A percentile compares a stretch with the other conserved stretches of the same genome.
Conservation (phyloP, 1,284 basidiomycete genomes). For the Malassezia slooffiae region DNA sequence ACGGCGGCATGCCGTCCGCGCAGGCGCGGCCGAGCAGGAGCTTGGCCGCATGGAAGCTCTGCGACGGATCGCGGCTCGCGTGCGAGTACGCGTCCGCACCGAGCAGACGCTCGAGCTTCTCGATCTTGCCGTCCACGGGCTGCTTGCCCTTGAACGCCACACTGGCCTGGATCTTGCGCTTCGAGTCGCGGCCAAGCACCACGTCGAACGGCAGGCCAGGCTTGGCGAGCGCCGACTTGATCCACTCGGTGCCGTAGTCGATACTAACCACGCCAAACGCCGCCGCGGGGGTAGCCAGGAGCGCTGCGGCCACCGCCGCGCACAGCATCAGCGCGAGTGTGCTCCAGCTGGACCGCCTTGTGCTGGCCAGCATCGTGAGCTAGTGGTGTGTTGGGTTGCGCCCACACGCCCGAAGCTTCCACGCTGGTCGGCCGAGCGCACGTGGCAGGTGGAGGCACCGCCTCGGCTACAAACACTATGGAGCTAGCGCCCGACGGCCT, state of each 20-base stretch:
- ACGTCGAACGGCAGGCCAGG: conserved; percentile 94
- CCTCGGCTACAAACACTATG: too few species aligned
- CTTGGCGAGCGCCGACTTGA: conserved; percentile 86
- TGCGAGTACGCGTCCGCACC: conserved; percentile 75
- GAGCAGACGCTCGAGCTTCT: conserved; percentile 61
- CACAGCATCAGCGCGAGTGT: conserved; percentile 6
- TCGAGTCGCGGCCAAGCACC: conserved; percentile 86
- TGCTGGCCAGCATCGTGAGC: neutral
- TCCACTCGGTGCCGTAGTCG: conserved; percentile 46
- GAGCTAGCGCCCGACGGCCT: too few species aligned
- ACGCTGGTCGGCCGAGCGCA: too few species aligned
- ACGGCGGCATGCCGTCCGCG: neutral
- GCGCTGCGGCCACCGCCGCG: conserved; percentile 2
- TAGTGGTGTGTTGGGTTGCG: too few species aligned
- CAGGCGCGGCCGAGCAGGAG: conserved; percentile 58
- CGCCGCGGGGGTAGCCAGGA: conserved; percentile 4
- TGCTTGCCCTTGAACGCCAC: conserved; percentile 49
- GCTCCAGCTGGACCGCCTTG: neutral
- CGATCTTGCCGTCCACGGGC: conserved; percentile 37
- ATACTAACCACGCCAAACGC: conserved; percentile 44
- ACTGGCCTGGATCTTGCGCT: conserved; percentile 81
- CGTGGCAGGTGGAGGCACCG: too few species aligned
- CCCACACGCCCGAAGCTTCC: too few species aligned
- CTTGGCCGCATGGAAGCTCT: conserved; percentile 79
- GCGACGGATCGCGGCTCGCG: conserved; percentile 75